Conservation (phyloP, 345 rosid genomes). For the Dovyalis caffra region DNA sequence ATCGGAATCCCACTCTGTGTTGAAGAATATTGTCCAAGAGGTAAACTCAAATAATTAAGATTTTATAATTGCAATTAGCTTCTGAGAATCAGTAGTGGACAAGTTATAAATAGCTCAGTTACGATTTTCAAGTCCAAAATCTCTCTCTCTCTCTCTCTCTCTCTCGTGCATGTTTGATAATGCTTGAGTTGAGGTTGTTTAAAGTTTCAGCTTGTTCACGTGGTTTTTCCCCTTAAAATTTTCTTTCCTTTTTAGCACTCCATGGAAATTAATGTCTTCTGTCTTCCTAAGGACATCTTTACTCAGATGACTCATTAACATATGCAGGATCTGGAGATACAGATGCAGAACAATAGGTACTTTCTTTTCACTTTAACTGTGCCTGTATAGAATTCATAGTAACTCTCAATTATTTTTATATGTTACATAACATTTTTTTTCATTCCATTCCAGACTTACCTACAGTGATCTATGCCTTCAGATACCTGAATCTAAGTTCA, state of each 20-base stretch:
- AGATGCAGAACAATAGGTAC: slow-evolving; percentile 74
- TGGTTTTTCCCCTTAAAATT: background rate
- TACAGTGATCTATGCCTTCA: slow-evolving; percentile 96
- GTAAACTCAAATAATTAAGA: slow-evolving; percentile 37
- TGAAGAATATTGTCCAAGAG: slow-evolving; percentile 78
- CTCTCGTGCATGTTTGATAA: background rate
- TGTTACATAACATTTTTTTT: slow-evolving; percentile 24
- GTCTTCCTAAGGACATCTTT: background rate
- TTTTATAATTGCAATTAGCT: background rate
- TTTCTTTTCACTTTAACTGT: slow-evolving; percentile 24
- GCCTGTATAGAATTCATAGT: background rate
- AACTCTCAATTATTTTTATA: slow-evolving; percentile 4
- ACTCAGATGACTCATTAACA: slow-evolving; percentile 13
- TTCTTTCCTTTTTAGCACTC: slow-evolving; percentile 1
- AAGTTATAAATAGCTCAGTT: background rate
- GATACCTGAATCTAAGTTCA: slow-evolving; percentile 94
- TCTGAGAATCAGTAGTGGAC: background rate
- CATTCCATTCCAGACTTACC: slow-evolving; percentile 69
- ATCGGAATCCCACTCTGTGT: slow-evolving; percentile 76
- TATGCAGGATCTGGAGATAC: slow-evolving; percentile 69
- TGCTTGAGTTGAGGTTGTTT: background rate
- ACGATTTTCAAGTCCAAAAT: background rate
- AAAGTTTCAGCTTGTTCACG: background rate
- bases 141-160: background rate
- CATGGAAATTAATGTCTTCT: background rate